Evolutionary conservation across 495 filamentous ascomycete species (phyloP).

Genomic region (Penicillium antarcticum): DNA sequence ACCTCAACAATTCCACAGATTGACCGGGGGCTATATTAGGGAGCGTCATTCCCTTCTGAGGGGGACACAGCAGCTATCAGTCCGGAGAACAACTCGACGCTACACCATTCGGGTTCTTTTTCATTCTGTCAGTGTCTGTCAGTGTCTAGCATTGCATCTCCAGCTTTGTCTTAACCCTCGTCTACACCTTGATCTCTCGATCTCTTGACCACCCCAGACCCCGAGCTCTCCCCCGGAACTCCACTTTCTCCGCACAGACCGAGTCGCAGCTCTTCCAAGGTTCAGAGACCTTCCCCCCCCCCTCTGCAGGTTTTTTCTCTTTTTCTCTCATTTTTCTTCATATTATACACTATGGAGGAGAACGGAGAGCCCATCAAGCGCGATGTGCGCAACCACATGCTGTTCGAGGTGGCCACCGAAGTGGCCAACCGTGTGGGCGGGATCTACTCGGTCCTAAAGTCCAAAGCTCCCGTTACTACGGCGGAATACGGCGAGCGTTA

Average conservation of each 20-base stretch:
- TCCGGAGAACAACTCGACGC: no score
- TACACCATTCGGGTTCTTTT: no score
- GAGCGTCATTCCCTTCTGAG: no score
- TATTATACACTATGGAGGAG: conserved; percentile 28
- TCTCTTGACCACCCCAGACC: not conserved
- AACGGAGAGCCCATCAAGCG: conserved; percentile 45
- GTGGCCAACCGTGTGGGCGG: conserved; percentile 97
- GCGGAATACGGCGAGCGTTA: conserved; percentile 98
- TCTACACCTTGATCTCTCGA: not conserved
- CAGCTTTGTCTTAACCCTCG: not conserved
- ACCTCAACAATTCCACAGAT: no score
- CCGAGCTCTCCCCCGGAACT: not conserved
- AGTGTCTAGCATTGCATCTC: no score
- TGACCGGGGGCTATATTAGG: no score
- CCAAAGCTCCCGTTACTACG: conserved; percentile 95
- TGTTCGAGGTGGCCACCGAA: conserved; percentile 95
- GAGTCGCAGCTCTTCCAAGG: conserved; percentile 17
- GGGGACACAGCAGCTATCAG: no score
- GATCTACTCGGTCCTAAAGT: conserved; percentile 98
- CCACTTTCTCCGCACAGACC: conserved; percentile 28
- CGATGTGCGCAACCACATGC: conserved; percentile 75
- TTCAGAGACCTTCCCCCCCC: conserved; percentile 1
- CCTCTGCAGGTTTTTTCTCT: conserved; percentile 4
- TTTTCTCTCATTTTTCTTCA: conserved; percentile 4
- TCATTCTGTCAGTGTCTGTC: no score